Percentiles rank a stretch among this genome's conserved stretches.
phyloP scores from a whole-genome alignment of 2,329 filamentous ascomycete genomes.

The Aspergillus sp. region DNA sequence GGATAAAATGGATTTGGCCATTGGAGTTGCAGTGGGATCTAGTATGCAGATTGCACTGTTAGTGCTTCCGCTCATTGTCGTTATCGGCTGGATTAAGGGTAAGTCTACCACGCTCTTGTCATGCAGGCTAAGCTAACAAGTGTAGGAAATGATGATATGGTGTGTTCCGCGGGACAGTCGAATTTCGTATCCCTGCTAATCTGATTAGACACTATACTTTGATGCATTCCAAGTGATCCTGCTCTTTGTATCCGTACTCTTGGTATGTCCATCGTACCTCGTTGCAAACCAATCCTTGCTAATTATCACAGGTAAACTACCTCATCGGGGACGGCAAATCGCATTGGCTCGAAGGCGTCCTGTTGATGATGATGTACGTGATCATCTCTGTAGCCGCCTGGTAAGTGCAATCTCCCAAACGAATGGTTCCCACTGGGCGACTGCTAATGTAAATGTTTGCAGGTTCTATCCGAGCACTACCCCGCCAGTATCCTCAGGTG shows the following conservation, averaged over 20 bases:
- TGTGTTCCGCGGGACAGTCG: slow-evolving; percentile 17
- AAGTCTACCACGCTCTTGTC: slow-evolving; percentile 9
- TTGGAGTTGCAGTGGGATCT: slow-evolving; percentile 65
- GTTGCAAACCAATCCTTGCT: background rate
- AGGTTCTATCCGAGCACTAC: too few relatives aligned
- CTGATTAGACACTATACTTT: slow-evolving; percentile 66
- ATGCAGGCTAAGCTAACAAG: slow-evolving; percentile 3
- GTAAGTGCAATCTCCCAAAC: slow-evolving; percentile 32
- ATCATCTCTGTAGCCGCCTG: slow-evolving; percentile 63
- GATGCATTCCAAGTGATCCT: slow-evolving; percentile 81
- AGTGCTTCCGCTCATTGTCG: slow-evolving; percentile 60
- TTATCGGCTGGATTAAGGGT: slow-evolving; percentile 61
- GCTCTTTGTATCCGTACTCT: slow-evolving; percentile 56
- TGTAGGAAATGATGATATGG: slow-evolving; percentile 57
- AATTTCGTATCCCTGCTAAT: slow-evolving; percentile 10
- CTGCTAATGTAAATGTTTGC: too few relatives aligned
- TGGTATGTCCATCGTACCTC: slow-evolving; percentile 29
- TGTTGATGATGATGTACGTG: slow-evolving; percentile 60
- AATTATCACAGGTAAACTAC: slow-evolving; percentile 55
- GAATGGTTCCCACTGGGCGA: background rate
- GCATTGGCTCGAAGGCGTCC: slow-evolving; percentile 60
- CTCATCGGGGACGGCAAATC: slow-evolving; percentile 62
- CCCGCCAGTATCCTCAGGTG: too few relatives aligned
- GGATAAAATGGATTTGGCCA: slow-evolving; percentile 68
- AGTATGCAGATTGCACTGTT: slow-evolving; percentile 66